Conservation (phyloP, 108 stramenopile genomes). For the Skeletonema potamos region DNA sequence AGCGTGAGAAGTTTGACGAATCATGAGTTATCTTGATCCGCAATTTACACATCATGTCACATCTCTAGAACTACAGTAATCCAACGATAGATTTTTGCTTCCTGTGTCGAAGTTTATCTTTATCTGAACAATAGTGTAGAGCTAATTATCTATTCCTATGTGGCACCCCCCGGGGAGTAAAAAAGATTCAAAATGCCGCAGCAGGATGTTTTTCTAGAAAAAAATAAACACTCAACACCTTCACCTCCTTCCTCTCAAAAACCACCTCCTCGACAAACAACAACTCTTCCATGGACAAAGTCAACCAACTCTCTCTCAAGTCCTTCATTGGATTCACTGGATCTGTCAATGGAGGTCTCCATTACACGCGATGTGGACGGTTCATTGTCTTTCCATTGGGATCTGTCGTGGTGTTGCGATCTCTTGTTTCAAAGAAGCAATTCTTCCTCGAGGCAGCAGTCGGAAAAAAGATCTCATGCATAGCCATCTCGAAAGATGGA, state of each 20-base stretch:
- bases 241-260: too few species aligned
- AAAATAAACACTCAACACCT: background rate
- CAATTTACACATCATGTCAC: too few species aligned
- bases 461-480: conserved; percentile 64
- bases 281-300: background rate
- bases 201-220: background rate
- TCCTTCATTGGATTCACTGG: conserved; percentile 62
- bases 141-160: too few species aligned
- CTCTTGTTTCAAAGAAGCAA: conserved; percentile 42
- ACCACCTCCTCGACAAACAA: background rate
- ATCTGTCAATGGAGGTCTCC: conserved; percentile 63
- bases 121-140: too few species aligned
- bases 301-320: conserved; percentile 40
- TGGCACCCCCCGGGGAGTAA: too few species aligned
- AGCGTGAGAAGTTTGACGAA: background rate
- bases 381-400: conserved; percentile 66
- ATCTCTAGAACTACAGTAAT: too few species aligned
- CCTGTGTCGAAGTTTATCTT: too few species aligned
- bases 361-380: conserved; percentile 75
- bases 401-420: conserved; percentile 43
- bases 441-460: conserved; percentile 81
- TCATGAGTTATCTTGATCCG: background rate
- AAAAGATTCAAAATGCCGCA: too few species aligned
- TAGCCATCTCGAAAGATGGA: conserved; percentile 75
- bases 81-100: too few species aligned